Base-by-base conservation (phyloP, 2,329 filamentous ascomycete species). In the Orbilia quercus region DNA sequence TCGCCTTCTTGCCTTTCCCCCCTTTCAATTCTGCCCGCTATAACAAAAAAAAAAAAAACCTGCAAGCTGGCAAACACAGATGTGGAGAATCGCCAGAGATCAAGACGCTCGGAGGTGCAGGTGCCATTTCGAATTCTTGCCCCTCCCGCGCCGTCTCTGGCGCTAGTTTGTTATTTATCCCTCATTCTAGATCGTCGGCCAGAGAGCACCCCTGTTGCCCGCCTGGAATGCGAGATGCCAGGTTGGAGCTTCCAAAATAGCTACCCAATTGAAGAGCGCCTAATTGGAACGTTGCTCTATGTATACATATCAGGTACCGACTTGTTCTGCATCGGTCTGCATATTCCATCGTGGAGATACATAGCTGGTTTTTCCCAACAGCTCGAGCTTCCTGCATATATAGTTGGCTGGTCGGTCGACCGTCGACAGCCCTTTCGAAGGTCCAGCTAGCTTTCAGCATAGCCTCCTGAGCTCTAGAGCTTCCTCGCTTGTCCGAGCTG, bases 131-230 rank as follows among this genome's bases (percentile, higher is more conserved):
- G 54, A 62, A 55, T 62, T 36, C 38, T 25, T 47, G 28, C 59
- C 63, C 54, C 51, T 57, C 60, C n/a, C n/a, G n/a, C n/a, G n/a
- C n/a, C 60, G 44, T 40, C 58, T 58, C 64, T 23, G 67, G 67
- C 51, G 58, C 48, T 57, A 53, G 50, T 16, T 54, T 53, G 23
- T 54, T 20, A 44, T 72, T 72, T 72, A 72, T 72, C 67, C 67
- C 67, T 72, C 67, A 72, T 72, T 72, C 67, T 72, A 72, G 67
- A 72, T 72, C 60, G 38, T 72, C 67, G 67, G 67, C 67, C 67
- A 72, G 45, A 72, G 47, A 65, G 59, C 67, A 64, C 67, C 67
- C 67, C 67, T 72, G 67, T 38, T 47, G 66, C 25, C 47, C 59
- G 67, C 60, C 40, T 64, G 67, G 59, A 64, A 72, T 72, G 67